Percentiles rank a stretch among this genome's conserved stretches.
Evolutionary conservation across 2,329 filamentous ascomycete genomes (phyloP).

Genomic region (Fusarium subglutinans): DNA sequence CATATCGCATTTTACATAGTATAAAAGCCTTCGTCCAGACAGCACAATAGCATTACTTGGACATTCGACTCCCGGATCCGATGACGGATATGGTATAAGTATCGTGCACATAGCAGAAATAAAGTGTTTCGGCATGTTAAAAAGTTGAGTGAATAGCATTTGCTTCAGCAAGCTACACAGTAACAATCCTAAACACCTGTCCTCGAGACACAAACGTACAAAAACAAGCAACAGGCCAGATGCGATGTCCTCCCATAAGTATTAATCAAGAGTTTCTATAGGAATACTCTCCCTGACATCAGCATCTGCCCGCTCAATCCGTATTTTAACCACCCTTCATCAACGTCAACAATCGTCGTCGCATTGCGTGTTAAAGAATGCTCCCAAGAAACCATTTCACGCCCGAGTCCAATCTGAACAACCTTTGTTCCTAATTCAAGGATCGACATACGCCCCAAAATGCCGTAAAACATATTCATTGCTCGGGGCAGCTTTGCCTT

Average conservation of each 20-base stretch:
- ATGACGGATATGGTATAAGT: not conserved
- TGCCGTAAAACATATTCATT: conserved; percentile 43
- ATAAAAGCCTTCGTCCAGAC: not conserved
- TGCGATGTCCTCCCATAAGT: conserved; percentile 23
- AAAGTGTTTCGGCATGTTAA: conserved; percentile 32
- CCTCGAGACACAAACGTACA: conserved; percentile 36
- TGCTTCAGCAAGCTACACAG: conserved; percentile 36
- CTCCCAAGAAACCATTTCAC: conserved; percentile 40
- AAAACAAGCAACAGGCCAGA: conserved; percentile 36
- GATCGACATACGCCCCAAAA: conserved; percentile 43
- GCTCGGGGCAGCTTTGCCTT: conserved; percentile 41
- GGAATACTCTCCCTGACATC: conserved; percentile 10
- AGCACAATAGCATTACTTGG: not conserved
- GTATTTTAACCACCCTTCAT: conserved; percentile 38
- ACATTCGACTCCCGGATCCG: not conserved
- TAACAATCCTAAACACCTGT: conserved; percentile 44
- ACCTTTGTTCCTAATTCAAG: conserved; percentile 37
- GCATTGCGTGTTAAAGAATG: conserved; percentile 41
- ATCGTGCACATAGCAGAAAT: conserved; percentile 16
- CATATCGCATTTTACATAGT: not conserved
- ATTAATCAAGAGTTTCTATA: conserved; percentile 34
- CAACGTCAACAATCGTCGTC: conserved; percentile 38
- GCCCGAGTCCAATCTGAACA: conserved; percentile 42
- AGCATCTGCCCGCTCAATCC: conserved; percentile 29
- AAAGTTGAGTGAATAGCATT: conserved; percentile 20